Evolutionary conservation across 1,284 basidiomycete genomes (phyloP).

Genomic region (Microbotryum violaceum): DNA sequence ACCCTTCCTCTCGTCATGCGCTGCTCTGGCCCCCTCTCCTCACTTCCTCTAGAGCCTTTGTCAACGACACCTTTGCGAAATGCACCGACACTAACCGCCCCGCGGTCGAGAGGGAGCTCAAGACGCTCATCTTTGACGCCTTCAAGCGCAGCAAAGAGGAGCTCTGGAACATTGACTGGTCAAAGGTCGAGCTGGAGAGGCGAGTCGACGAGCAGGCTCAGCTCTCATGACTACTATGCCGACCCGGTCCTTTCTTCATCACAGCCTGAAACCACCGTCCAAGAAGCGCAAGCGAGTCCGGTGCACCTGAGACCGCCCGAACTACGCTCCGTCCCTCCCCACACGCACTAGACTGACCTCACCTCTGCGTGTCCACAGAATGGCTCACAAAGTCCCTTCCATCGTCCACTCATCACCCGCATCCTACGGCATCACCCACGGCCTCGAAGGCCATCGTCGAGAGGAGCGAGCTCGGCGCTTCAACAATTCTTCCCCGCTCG

Average conservation of each 20-base stretch:
- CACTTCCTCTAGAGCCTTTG: conserved; percentile 29
- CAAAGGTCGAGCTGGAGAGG: conserved; percentile 69
- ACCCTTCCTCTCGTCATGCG: background rate
- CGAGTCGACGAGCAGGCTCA: conserved; percentile 38
- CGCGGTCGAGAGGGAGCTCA: conserved; percentile 44
- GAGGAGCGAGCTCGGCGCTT: conserved; percentile 26
- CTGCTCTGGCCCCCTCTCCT: no score
- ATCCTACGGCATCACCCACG: conserved; percentile 8
- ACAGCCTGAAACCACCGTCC: conserved; percentile 56
- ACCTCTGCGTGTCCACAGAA: conserved; percentile 1
- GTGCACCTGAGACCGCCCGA: background rate
- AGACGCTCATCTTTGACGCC: conserved; percentile 42
- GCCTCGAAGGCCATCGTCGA: conserved; percentile 36
- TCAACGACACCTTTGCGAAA: conserved; percentile 37
- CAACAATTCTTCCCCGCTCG: conserved; percentile 3
- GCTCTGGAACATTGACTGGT: conserved; percentile 84
- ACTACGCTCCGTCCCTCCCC: background rate
- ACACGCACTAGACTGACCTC: background rate
- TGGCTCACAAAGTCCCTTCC: background rate
- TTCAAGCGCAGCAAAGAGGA: conserved; percentile 50
- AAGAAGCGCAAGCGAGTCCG: conserved; percentile 52
- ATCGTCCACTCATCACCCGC: conserved; percentile 22
- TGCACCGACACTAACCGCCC: conserved; percentile 42
- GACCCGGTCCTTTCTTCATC: conserved; percentile 17
- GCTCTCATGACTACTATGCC: conserved; percentile 4